Evolutionary conservation across 176 grass and related monocot genomes (phyloP).

Genomic region (Urochloa ruziziensis): DNA sequence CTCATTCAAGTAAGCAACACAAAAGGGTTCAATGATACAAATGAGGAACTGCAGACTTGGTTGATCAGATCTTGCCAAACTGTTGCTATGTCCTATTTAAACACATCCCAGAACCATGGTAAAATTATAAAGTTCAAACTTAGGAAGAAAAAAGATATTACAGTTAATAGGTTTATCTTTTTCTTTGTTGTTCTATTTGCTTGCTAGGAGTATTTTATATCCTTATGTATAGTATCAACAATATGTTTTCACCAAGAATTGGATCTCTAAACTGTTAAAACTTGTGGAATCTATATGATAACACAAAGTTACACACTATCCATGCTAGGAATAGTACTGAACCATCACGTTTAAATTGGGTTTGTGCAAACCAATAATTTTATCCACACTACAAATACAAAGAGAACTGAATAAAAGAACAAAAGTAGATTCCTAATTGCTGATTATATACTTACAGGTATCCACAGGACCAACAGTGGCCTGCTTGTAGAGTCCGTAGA

Average conservation of each 20-base stretch:
- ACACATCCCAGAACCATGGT: neutral
- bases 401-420: neutral
- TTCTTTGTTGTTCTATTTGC: neutral
- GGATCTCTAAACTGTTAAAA: neutral
- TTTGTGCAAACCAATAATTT: neutral
- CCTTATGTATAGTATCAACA: neutral
- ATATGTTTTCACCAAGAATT: neutral
- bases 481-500: conserved; percentile 88
- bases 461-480: conserved; percentile 65
- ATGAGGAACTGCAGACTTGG: neutral
- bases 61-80: neutral
- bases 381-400: neutral
- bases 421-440: neutral
- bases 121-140: neutral
- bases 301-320: neutral
- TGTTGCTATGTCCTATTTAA: neutral
- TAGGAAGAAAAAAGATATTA: neutral
- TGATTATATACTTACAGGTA: conserved; percentile 47
- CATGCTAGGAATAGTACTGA: neutral
- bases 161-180: neutral
- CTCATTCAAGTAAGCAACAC: neutral
- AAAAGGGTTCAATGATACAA: neutral
- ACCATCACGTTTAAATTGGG: neutral
- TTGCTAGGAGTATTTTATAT: neutral
- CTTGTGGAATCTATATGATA: neutral